Evolutionary conservation across 78 protist species (phyloP), one percentile per base, ranked within the genome.

Genomic region (Dictyostelium purpureum): DNA sequence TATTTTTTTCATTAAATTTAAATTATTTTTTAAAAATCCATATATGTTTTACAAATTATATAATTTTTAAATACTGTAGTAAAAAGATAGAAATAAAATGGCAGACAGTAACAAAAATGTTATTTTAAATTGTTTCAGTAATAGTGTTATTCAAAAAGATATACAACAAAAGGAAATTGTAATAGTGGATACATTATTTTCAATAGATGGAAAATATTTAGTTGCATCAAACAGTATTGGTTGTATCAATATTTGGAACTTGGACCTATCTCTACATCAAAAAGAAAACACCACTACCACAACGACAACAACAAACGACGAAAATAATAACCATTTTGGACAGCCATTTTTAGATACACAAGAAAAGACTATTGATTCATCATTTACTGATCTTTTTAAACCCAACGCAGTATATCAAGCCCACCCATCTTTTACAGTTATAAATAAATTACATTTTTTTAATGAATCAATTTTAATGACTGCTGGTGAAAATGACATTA

Each of bases 191-290:
- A 57, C 66, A 19, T 9, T 83, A 21, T 83, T 73, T 59, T 83
- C 91, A 16, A 14, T 71, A 16, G 70, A 81, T 59, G 91, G 91
- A 16, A 37, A 74, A 11, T 83, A 83, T 51, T 24, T 83, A 33
- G 70, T 83, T 10, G 91, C 91, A 18, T 18, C 57, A 7, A 83
- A 83, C 31, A 83, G 57, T 37, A 40, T 43, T 42, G 91, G 91
- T 19, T 83, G 33, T 59, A 73, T 83, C 14, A 73, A 73, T 73
- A 63, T 83, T 33, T 83, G 91, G 91, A 56, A 73, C 35, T 67
- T 83, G 6, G 47, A 70, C 16, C 66, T 52, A 21, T 52, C 66
- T 19, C 49, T 65, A 63, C 78, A 80, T 31, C 31, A 18, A 40
- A 35, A 14, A 19, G 33, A 21, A 74, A 73, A 19, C 16, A n/a